Evolutionary conservation across 177 flowering plant species (phyloP).

Genomic region (Telopea speciosissima): DNA sequence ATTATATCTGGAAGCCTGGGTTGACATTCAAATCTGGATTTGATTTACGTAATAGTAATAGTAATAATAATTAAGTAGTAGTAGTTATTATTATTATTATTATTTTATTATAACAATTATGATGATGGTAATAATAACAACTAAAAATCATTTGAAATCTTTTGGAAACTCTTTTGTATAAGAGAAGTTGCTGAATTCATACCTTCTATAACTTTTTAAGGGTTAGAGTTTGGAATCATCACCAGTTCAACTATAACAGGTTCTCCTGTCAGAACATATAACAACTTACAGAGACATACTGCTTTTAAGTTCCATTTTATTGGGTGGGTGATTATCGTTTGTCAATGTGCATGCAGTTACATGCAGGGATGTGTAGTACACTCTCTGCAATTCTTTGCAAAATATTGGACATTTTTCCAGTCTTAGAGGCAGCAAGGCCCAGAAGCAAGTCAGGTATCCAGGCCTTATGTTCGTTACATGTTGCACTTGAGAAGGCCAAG

Average conservation of each 20-base stretch:
- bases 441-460: slow-evolving; percentile 93
- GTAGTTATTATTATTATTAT: too few species aligned
- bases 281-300: background rate
- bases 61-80: too few species aligned
- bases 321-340: background rate
- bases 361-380: slow-evolving; percentile 75
- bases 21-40: background rate
- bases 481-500: slow-evolving; percentile 85
- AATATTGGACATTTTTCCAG: slow-evolving; percentile 75
- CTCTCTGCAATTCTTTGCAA: slow-evolving; percentile 62
- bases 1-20: background rate
- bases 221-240: background rate
- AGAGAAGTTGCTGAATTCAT: background rate
- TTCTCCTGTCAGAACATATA: background rate
- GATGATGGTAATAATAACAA: background rate
- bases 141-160: background rate
- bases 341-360: slow-evolving; percentile 48
- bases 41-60: too few species aligned
- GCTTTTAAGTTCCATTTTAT: background rate
- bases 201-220: background rate
- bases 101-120: too few species aligned
- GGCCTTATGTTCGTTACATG: slow-evolving; percentile 86
- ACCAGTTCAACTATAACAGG: background rate
- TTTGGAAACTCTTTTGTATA: background rate
- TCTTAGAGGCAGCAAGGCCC: slow-evolving; percentile 79